A percentile compares a stretch with the other conserved stretches of the same genome.
phyloP scores from a whole-genome alignment of 2,329 filamentous ascomycete genomes.

The Pseudocercospora crystallina region DNA sequence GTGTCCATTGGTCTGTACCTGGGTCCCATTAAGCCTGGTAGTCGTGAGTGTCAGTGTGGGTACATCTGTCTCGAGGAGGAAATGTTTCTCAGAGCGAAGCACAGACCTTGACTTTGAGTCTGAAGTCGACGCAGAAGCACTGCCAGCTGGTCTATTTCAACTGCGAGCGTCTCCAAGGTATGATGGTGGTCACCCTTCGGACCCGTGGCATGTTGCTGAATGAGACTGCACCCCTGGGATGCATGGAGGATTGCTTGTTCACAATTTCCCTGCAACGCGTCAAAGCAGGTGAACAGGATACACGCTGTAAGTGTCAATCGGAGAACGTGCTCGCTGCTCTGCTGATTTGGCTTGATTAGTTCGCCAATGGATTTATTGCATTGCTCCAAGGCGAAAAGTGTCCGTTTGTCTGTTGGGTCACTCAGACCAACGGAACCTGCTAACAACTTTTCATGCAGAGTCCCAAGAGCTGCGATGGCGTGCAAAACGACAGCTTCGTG shows the following conservation, averaged over 20 bases:
- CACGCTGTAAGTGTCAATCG: slow-evolving; percentile 27
- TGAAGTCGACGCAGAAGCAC: slow-evolving; percentile 25
- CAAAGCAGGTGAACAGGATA: slow-evolving; percentile 28
- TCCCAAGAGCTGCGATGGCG: slow-evolving; percentile 25
- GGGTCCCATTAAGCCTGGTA: neutral
- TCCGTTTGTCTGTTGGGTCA: slow-evolving; percentile 12
- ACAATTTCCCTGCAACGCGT: slow-evolving; percentile 27
- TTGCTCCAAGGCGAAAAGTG: slow-evolving; percentile 27
- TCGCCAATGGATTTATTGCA: slow-evolving; percentile 28
- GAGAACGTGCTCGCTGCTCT: slow-evolving; percentile 16
- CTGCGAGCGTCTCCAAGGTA: slow-evolving; percentile 18
- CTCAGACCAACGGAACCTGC: slow-evolving; percentile 11
- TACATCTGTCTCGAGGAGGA: too few relatives aligned
- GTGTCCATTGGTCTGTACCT: slow-evolving; percentile 16
- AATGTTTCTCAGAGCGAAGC: neutral
- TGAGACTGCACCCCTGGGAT: slow-evolving; percentile 24
- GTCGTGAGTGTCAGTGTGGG: neutral
- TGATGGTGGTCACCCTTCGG: neutral
- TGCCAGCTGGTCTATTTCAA: slow-evolving; percentile 25
- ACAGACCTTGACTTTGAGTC: slow-evolving; percentile 25
- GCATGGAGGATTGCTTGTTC: slow-evolving; percentile 29
- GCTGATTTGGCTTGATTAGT: slow-evolving; percentile 14
- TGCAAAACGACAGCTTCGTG: slow-evolving; percentile 26
- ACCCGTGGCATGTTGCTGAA: slow-evolving; percentile 23
- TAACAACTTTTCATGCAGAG: slow-evolving; percentile 27